Percentiles rank a stretch among this genome's conserved stretches.
Evolutionary conservation across 2,329 filamentous ascomycete genomes (phyloP).

Genomic region (Leptographium flavum): DNA sequence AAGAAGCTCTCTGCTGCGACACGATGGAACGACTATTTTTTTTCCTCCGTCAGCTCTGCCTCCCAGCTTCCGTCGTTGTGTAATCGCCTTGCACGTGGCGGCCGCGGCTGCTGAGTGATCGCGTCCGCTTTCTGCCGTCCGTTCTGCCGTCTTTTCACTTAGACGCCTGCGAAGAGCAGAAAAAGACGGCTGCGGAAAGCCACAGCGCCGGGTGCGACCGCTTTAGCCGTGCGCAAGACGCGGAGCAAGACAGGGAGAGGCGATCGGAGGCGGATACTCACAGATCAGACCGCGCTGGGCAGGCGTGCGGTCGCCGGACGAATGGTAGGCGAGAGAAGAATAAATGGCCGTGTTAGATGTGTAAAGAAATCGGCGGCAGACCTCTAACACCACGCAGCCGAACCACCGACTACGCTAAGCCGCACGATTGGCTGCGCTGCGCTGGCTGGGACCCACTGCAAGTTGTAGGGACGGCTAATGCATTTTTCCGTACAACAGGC

Average conservation of each 20-base stretch:
- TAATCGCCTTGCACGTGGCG: background rate
- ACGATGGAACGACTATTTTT: background rate
- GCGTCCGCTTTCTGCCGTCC: background rate
- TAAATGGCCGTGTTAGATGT: background rate
- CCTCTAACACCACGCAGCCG: background rate
- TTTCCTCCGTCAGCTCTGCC: background rate
- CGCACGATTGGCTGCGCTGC: background rate
- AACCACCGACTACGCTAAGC: background rate
- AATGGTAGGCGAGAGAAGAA: background rate
- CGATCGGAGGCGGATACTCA: background rate
- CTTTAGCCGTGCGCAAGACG: background rate
- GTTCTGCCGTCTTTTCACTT: too few species aligned
- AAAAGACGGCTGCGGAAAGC: background rate
- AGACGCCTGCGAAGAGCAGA: background rate
- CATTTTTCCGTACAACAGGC: slow-evolving; percentile 2
- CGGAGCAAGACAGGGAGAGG: background rate
- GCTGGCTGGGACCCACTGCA: background rate
- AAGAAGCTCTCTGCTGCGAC: background rate
- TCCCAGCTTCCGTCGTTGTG: too few species aligned
- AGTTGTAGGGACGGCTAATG: slow-evolving; percentile 2
- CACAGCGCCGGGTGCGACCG: background rate
- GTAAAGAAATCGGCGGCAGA: background rate
- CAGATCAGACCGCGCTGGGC: background rate
- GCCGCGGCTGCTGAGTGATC: too few species aligned
- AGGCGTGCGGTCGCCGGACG: background rate